These are phyloP conservation scores for Kondoa subrosea DNA, from an alignment of 768 basidiomycete genomes.

Conservation along the genomic window DNA sequence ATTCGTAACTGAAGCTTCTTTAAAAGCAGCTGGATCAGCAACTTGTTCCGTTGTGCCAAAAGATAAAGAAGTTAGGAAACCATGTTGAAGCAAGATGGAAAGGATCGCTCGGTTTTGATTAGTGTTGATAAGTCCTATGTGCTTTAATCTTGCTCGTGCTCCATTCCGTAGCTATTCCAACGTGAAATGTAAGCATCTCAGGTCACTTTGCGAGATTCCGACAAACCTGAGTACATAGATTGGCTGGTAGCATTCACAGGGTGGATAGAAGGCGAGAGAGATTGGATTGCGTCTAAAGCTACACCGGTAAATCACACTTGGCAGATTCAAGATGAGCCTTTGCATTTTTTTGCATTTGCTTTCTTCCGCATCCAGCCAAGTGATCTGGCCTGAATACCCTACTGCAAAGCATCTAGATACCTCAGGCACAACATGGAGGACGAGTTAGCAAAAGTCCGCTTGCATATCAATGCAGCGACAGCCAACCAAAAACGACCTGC, in stretches of 20 bases:
- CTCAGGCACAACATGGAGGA: neutral
- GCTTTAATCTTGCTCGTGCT: conserved; percentile 66
- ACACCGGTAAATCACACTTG: too few species aligned
- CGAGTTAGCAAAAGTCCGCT: conserved; percentile 62
- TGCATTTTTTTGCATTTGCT: too few species aligned
- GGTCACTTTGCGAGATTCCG: too few species aligned
- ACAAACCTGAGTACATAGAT: neutral
- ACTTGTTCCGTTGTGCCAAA: conserved; percentile 47
- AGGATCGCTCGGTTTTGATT: conserved; percentile 83
- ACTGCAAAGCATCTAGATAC: neutral
- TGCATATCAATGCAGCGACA: conserved; percentile 63
- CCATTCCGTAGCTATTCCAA: conserved; percentile 49
- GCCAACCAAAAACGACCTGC: conserved; percentile 80
- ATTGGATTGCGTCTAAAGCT: too few species aligned
- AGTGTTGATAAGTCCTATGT: conserved; percentile 60
- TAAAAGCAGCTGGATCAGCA: conserved; percentile 52
- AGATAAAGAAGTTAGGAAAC: conserved; percentile 67
- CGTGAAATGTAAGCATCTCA: too few species aligned
- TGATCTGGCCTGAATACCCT: neutral
- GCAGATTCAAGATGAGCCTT: too few species aligned
- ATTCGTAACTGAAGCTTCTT: conserved; percentile 44
- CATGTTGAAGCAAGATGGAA: conserved; percentile 74
- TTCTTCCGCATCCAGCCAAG: too few species aligned
- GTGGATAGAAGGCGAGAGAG: too few species aligned
- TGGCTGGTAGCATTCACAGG: neutral